phyloP scores from a whole-genome alignment of 345 rosid species.

The Barbarea vulgaris region DNA sequence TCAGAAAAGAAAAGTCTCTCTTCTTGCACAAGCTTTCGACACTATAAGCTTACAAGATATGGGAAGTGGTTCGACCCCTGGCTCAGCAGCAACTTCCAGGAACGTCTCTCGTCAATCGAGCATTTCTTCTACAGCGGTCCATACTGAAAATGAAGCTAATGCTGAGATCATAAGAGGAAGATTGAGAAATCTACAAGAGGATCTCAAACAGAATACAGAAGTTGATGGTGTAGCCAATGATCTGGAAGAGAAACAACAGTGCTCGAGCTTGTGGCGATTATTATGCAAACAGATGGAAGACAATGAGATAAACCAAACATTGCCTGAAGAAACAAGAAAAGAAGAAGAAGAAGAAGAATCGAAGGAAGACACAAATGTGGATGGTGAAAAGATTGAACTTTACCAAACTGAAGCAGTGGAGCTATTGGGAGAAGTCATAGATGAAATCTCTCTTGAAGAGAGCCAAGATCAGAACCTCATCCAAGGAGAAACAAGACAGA shows the following conservation, averaged over 20 bases:
- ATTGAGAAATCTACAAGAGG: conserved; percentile 37
- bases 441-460: conserved; percentile 70
- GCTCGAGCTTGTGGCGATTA: conserved; percentile 68
- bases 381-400: conserved; percentile 42
- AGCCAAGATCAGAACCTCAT: conserved; percentile 42
- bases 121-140: conserved; percentile 24
- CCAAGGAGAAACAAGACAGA: conserved; percentile 23
- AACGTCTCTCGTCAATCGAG: conserved; percentile 45
- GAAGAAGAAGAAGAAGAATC: conserved; percentile 31
- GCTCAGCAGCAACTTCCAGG: conserved; percentile 45
- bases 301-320: conserved; percentile 47
- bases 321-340: conserved; percentile 38
- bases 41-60: conserved; percentile 54
- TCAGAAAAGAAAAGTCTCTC: conserved; percentile 73
- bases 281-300: conserved; percentile 75
- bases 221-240: conserved; percentile 37
- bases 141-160: conserved; percentile 29
- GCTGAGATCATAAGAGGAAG: conserved; percentile 38
- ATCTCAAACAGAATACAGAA: conserved; percentile 38
- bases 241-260: conserved; percentile 58
- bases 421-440: conserved; percentile 85
- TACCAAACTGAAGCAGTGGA: conserved; percentile 70
- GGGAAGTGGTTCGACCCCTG: conserved; percentile 30
- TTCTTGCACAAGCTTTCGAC: conserved; percentile 98
- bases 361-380: conserved; percentile 31